Percentiles rank a stretch among this genome's conserved stretches.
phyloP scores from a whole-genome alignment of 2,329 filamentous ascomycete genomes.

The Apiospora koreana region DNA sequence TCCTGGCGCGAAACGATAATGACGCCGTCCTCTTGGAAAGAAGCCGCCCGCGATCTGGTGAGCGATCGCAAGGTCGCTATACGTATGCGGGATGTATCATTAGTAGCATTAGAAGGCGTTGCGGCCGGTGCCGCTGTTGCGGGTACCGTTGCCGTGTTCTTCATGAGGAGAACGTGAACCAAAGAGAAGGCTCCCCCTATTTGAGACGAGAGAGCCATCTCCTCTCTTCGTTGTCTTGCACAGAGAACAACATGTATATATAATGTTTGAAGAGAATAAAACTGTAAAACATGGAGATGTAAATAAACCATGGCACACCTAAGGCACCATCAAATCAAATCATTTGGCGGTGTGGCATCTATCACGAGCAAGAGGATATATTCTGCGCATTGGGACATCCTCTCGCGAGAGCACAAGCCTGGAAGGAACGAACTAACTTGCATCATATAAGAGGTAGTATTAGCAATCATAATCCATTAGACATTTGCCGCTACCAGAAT shows the following conservation, averaged over 20 bases:
- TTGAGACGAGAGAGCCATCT: background rate
- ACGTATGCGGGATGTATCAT: slow-evolving; percentile 69
- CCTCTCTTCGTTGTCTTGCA: background rate
- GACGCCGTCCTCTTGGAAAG: slow-evolving; percentile 48
- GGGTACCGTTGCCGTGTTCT: slow-evolving; percentile 49
- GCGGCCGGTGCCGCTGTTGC: slow-evolving; percentile 65
- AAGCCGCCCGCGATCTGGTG: slow-evolving; percentile 57
- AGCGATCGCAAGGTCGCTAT: slow-evolving; percentile 66
- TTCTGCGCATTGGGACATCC: background rate
- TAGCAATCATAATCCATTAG: slow-evolving; percentile 4
- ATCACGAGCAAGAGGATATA: background rate
- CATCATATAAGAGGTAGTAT: background rate
- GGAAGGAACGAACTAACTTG: background rate
- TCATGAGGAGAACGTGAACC: slow-evolving; percentile 22
- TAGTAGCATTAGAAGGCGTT: slow-evolving; percentile 68
- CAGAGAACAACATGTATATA: background rate
- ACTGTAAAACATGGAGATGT: background rate
- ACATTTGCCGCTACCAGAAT: background rate
- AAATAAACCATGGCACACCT: background rate
- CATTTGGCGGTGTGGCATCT: background rate
- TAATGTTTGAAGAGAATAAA: background rate
- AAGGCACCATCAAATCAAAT: background rate
- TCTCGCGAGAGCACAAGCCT: too few relatives aligned
- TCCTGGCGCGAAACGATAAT: slow-evolving; percentile 46
- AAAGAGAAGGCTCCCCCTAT: background rate